Percentiles rank a stretch among this genome's conserved stretches.
phyloP scores from a whole-genome alignment of 139 green algal genomes.

The Gonium pectorale region DNA sequence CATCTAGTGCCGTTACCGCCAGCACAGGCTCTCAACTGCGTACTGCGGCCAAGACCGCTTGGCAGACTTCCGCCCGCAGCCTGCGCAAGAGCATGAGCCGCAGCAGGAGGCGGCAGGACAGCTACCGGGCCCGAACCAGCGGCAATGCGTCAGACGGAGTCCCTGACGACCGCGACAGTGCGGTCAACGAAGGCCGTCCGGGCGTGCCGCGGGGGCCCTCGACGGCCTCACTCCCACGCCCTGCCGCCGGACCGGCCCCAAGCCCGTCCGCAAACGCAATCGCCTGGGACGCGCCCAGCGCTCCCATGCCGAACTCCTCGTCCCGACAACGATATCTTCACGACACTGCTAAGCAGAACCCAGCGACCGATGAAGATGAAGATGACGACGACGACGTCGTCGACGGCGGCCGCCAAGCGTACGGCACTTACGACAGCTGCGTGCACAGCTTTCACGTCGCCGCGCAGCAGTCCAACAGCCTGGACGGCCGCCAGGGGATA shows the following conservation, averaged over 20 bases:
- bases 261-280: too few relatives aligned
- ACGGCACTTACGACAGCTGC: not conserved
- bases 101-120: constrained; percentile 15
- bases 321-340: too few relatives aligned
- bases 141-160: not conserved
- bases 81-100: constrained; percentile 2
- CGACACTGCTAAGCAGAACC: not conserved
- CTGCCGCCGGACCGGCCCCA: too few relatives aligned
- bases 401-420: too few relatives aligned
- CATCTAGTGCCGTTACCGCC: not conserved
- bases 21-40: not conserved
- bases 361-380: not conserved
- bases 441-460: constrained; percentile 25
- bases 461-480: not conserved
- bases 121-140: not conserved
- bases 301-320: too few relatives aligned
- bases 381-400: too few relatives aligned
- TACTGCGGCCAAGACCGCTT: constrained; percentile 19
- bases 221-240: too few relatives aligned
- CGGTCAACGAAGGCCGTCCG: not conserved
- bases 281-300: too few relatives aligned
- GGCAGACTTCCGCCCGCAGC: constrained; percentile 16
- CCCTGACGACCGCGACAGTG: not conserved
- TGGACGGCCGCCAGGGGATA: too few relatives aligned
- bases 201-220: too few relatives aligned